These are phyloP conservation scores for Heliosperma pusillum DNA, from an alignment of 148 eudicot species.

Conservation along the genomic window DNA sequence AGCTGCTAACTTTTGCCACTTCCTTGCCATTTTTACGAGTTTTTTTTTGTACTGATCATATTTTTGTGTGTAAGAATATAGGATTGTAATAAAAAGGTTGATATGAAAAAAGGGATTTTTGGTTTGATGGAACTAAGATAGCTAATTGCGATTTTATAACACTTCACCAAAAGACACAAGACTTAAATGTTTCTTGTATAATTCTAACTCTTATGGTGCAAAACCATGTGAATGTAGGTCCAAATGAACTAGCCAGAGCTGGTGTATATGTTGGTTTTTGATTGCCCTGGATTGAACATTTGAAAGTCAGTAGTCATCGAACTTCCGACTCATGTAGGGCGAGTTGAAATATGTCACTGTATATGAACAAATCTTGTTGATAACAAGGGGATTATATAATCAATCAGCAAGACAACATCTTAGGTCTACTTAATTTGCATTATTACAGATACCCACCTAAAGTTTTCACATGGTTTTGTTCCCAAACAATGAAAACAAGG, in stretches of 20 bases:
- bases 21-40: too few species aligned
- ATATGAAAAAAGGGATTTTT: not conserved
- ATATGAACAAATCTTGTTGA: not conserved
- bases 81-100: not conserved
- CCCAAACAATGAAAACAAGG: not conserved
- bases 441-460: not conserved
- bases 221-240: not conserved
- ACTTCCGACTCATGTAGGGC: not conserved
- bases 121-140: slow-evolving; percentile 8
- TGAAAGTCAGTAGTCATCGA: too few species aligned
- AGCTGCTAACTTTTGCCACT: too few species aligned
- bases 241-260: not conserved
- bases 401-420: not conserved
- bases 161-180: not conserved
- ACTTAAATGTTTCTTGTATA: slow-evolving; percentile 1
- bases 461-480: not conserved
- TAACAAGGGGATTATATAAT: not conserved
- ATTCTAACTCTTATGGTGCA: not conserved
- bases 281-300: not conserved
- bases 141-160: not conserved
- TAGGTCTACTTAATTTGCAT: not conserved
- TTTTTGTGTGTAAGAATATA: too few species aligned
- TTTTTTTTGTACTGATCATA: too few species aligned
- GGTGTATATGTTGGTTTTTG: not conserved
- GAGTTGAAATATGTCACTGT: not conserved